Percentiles rank a stretch among this genome's conserved stretches.
These are phyloP conservation scores for Coemansia guatemalensis DNA, from an alignment of 192 early-diverging fungal genomes.

Conservation along the genomic window DNA sequence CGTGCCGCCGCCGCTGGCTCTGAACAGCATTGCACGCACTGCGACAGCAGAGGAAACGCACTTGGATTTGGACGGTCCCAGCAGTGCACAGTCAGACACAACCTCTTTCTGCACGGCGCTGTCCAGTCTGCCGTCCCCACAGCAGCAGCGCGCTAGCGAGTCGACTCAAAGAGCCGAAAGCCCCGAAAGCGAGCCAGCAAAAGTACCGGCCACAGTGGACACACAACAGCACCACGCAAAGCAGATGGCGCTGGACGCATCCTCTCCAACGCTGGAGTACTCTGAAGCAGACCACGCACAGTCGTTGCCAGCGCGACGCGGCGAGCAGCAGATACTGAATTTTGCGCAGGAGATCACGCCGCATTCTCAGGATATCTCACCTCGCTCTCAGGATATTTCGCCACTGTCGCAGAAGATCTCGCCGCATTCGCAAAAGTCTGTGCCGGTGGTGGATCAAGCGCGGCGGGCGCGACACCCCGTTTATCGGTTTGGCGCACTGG, in stretches of 20 bases:
- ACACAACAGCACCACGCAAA: not conserved
- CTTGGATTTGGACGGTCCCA: not conserved
- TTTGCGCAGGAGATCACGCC: too few relatives aligned
- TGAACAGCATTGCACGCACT: constrained; percentile 5
- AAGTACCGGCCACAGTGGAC: not conserved
- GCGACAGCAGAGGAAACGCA: not conserved
- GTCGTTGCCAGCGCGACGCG: not conserved
- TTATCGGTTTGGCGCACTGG: constrained; percentile 47
- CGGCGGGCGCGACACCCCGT: constrained; percentile 49
- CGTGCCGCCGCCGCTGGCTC: constrained; percentile 15
- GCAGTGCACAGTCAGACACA: constrained; percentile 27
- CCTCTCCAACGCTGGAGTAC: not conserved
- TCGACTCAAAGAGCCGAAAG: not conserved
- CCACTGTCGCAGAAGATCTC: constrained; percentile 16
- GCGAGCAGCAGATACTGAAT: too few relatives aligned
- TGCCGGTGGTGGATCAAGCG: constrained; percentile 49
- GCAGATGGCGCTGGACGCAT: constrained; percentile 2
- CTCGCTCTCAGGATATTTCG: not conserved
- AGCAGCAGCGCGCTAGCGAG: not conserved
- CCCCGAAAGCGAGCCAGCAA: not conserved
- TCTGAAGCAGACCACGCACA: not conserved
- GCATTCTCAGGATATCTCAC: not conserved
- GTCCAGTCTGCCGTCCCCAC: constrained; percentile 15
- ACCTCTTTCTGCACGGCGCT: constrained; percentile 48
- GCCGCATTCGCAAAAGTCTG: constrained; percentile 33